Evolutionary conservation across 257 asterid species (phyloP), one percentile per base, ranked within the genome.

Genomic region (Gentiana dahurica): DNA sequence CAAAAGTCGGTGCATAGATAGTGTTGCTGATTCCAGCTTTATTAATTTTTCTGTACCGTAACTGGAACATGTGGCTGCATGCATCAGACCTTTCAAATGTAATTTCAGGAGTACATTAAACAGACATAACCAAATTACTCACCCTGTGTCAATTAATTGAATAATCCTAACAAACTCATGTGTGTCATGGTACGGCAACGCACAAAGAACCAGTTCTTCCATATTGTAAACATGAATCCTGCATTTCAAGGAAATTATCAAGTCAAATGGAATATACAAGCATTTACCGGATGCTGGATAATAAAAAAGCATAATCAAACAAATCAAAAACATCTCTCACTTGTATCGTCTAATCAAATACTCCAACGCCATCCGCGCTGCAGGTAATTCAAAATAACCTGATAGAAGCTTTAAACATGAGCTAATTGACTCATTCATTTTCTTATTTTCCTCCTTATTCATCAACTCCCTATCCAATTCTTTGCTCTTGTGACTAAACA

Each of bases 131-230:
- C n/a, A 59, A 33, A n/a, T 54, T 13, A 24, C 55, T 71, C 76
- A 91, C 98, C 94, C 84, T 37, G 85, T 65, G 55, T 84, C 73
- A 62, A 85, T 85, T 67, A 91, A 68, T 59, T 75, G 95, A 55
- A 87, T 75, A 54, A 91, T 75, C 60, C 79, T 79, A 51, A 87
- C 98, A 67, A 91, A 91, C 43, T 70, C 78, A 59, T 77, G 88
- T 1, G 96, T 85, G 57, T 91, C 97, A 65, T 87, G 98, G 74
- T 85, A 91, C 0, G 98, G 98, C 79, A 91, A 64, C 37, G 86
- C 75, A 70, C 98, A 85, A 62, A 91, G 71, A 64, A 91, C 81
- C 73, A 87, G 77, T 53, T 85, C 97, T 53, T 87, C 98, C 6
- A 51, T 60, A 68, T 87, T 85, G 79, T 76, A 74, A 24, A 65